Evolutionary conservation across 2,329 filamentous ascomycete species (phyloP).

Genomic region (Verticillium klebahnii): DNA sequence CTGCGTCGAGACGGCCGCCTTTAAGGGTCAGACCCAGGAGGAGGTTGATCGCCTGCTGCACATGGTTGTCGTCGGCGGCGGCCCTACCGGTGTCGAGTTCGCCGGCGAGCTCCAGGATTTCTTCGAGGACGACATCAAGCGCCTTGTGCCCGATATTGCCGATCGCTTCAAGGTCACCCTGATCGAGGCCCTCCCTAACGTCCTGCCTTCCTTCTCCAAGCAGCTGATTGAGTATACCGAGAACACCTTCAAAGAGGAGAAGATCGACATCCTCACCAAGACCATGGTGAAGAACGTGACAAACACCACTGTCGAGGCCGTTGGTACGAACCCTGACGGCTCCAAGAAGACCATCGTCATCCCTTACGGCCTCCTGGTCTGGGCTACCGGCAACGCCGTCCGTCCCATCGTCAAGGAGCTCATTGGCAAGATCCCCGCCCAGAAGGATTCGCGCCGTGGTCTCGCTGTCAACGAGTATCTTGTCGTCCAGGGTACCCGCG

Average conservation of each 20-base stretch:
- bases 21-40: constrained; percentile 88
- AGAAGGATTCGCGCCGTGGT: constrained; percentile 91
- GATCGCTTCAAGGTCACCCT: constrained; percentile 96
- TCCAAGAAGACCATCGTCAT: constrained; percentile 76
- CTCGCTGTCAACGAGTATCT: constrained; percentile 98
- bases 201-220: constrained; percentile 97
- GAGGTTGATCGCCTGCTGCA: constrained; percentile 93
- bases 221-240: constrained; percentile 99
- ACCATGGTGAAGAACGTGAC: constrained; percentile 99
- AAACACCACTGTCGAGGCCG: constrained; percentile 87
- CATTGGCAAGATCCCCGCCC: constrained; percentile 85
- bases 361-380: constrained; percentile 93
- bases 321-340: constrained; percentile 76
- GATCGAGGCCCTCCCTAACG: constrained; percentile 93
- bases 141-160: constrained; percentile 93
- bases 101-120: constrained; percentile 98
- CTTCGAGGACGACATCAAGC: constrained; percentile 96
- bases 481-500: constrained; percentile 92
- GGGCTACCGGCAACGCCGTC: constrained; percentile 95
- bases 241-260: constrained; percentile 97
- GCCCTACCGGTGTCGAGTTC: constrained; percentile 96
- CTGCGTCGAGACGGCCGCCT: constrained; percentile 95
- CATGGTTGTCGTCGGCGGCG: constrained; percentile 94
- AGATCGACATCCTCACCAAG: constrained; percentile 95
- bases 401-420: constrained; percentile 87